phyloP scores from a whole-genome alignment of 148 eudicot genomes.

The Limonium bicolor region DNA sequence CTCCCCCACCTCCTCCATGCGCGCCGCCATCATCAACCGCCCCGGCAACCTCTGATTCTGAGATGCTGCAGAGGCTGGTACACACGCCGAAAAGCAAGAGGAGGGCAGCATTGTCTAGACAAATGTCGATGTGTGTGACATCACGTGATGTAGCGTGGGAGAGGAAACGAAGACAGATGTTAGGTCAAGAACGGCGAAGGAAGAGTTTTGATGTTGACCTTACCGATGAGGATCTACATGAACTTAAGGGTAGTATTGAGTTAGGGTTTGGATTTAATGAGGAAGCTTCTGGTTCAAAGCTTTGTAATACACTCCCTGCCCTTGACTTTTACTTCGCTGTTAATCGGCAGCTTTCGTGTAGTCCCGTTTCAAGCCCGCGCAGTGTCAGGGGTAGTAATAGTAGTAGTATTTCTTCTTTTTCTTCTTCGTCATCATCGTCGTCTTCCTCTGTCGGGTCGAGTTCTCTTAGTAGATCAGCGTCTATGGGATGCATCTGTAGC shows the following conservation, averaged over 20 bases:
- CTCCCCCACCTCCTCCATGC: constrained; percentile 1
- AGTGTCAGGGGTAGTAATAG: constrained; percentile 12
- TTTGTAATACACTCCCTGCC: constrained; percentile 61
- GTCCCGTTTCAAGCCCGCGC: constrained; percentile 45
- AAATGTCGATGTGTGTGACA: constrained; percentile 49
- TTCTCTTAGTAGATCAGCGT: too few relatives aligned
- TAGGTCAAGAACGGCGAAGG: constrained; percentile 22
- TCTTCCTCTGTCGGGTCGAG: too few relatives aligned
- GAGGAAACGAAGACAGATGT: constrained; percentile 40
- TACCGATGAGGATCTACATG: constrained; percentile 64
- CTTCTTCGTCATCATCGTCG: constrained; percentile 14
- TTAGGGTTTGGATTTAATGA: constrained; percentile 81
- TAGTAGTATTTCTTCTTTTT: constrained; percentile 8
- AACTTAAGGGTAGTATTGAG: constrained; percentile 71
- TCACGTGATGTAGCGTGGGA: constrained; percentile 72
- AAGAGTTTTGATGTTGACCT: constrained; percentile 8
- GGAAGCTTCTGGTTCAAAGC: constrained; percentile 30
- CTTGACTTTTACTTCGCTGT: constrained; percentile 78
- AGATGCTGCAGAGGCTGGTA: constrained; percentile 39
- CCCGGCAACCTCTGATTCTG: constrained; percentile 4
- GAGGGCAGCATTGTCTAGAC: constrained; percentile 49
- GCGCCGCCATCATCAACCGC: background rate
- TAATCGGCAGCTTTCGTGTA: constrained; percentile 33
- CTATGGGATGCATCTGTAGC: too few relatives aligned
- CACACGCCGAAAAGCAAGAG: constrained; percentile 35